Evolutionary conservation across 805 yeast species (phyloP), one percentile per base, ranked within the genome.

Genomic region (Candida parachauliodes): DNA sequence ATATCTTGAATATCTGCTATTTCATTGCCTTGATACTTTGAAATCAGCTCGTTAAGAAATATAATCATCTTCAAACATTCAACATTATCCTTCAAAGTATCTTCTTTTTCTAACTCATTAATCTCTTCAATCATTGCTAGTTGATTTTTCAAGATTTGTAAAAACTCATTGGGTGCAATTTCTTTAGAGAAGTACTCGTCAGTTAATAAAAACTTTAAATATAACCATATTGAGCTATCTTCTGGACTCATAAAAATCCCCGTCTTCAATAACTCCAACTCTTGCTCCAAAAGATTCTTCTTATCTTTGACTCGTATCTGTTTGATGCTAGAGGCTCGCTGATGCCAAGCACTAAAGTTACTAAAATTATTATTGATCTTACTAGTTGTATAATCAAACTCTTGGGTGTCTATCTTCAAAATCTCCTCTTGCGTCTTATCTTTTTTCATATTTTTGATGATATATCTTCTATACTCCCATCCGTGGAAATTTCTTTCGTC

Each of bases 331-430:
- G 77, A 79, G 1, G 88, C 74, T 45, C 98, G 69, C 56, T 87
- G 86, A 58, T 91, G 97, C 95, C 96, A 88, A 5, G 98, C 98
- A 2, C 96, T 86, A 52, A 83, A 93, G 59, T 93, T 93, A 26
- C 96, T 85, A 41, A 89, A 87, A 58, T 93, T 85, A 39, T 71
- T 74, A 50, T 83, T 84, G 49, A 93, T 88, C 65, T 81, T 83
- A 35, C 65, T 60, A 0, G 91, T 83, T 1, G 97, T 88, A 59
- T 78, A 91, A 18, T 73, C 72, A 48, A 88, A 79, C 58, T 91
- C 98, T 4, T 60, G 45, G 21, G 60, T 49, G 37, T 66, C 51
- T 14, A 66, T 45, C n/a, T 48, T 54, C 23, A 71, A 52, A 8
- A 48, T 26, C 2, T 21, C 27, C 10, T 12, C 26, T 3, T 29